These are phyloP conservation scores for Pyrus hybrid DNA, from an alignment of 331 rosid species.

Conservation along the genomic window DNA sequence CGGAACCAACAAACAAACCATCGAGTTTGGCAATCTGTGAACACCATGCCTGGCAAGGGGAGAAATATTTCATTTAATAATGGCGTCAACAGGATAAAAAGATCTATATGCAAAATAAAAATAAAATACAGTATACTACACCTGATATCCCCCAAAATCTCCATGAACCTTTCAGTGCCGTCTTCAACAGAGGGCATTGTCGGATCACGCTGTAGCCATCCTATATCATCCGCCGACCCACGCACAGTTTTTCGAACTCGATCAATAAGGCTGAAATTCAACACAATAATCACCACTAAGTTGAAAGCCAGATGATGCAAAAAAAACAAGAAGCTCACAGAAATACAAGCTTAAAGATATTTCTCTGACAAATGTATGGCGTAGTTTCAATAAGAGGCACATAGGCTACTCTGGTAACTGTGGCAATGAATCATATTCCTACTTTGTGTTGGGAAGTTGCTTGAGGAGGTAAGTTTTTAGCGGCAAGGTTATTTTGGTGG, in stretches of 20 bases:
- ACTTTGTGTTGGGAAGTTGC: neutral
- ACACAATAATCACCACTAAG: slow-evolving; percentile 9
- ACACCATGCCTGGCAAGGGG: slow-evolving; percentile 74
- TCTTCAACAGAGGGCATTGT: slow-evolving; percentile 85
- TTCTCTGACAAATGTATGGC: neutral
- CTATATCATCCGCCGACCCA: slow-evolving; percentile 95
- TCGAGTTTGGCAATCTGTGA: slow-evolving; percentile 74
- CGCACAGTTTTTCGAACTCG: slow-evolving; percentile 85
- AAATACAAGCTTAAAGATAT: neutral
- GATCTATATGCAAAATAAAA: slow-evolving; percentile 6
- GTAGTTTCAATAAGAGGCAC: neutral
- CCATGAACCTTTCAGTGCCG: slow-evolving; percentile 75
- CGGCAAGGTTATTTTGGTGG: neutral
- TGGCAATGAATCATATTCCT: neutral
- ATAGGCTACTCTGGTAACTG: neutral
- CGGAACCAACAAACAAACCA: slow-evolving; percentile 93
- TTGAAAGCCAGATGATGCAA: neutral
- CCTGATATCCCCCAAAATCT: slow-evolving; percentile 70
- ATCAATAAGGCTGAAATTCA: slow-evolving; percentile 61
- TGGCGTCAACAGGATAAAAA: neutral
- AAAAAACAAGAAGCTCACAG: neutral
- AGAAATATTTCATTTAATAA: slow-evolving; percentile 16
- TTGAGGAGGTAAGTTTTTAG: neutral
- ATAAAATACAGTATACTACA: slow-evolving; percentile 11
- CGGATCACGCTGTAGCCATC: slow-evolving; percentile 85